phyloP scores from a whole-genome alignment of 208 protist genomes.

The Acanthamoeba rhysodes region DNA sequence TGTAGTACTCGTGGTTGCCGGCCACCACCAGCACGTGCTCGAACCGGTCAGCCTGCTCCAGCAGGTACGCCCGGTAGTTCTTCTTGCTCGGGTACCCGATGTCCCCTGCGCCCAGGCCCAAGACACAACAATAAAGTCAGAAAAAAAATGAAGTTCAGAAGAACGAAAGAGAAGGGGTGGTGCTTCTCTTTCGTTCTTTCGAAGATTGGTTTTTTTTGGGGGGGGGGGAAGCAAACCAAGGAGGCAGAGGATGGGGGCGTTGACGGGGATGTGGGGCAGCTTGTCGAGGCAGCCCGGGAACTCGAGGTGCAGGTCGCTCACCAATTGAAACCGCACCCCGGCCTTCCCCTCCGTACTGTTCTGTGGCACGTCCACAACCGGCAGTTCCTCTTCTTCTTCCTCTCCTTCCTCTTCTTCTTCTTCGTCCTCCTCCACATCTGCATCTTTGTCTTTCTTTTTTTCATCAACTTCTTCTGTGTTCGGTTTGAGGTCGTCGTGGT shows the following conservation, averaged over 20 bases:
- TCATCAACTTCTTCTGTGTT: too few species aligned
- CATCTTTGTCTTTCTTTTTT: neutral
- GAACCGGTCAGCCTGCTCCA: conserved; percentile 38
- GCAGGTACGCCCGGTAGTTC: neutral
- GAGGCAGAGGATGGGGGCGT: conserved; percentile 28
- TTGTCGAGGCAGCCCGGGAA: neutral
- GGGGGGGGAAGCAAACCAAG: neutral
- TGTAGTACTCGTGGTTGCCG: conserved; percentile 48
- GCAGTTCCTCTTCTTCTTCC: neutral
- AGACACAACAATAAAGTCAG: too few species aligned
- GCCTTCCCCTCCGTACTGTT: neutral
- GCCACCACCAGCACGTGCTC: conserved; percentile 29
- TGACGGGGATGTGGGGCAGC: conserved; percentile 1
- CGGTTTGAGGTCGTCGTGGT: too few species aligned
- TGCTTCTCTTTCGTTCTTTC: too few species aligned
- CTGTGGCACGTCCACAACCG: neutral
- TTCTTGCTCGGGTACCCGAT: conserved; percentile 8
- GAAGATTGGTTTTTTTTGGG: too few species aligned
- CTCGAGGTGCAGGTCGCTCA: conserved; percentile 26
- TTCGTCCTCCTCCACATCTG: neutral
- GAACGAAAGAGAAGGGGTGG: neutral
- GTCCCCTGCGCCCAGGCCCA: too few species aligned
- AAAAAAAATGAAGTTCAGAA: neutral
- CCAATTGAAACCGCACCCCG: conserved; percentile 3
- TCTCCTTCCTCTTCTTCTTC: neutral